Evolutionary conservation across 1,284 basidiomycete genomes (phyloP).

Genomic region (Somion occarium): DNA sequence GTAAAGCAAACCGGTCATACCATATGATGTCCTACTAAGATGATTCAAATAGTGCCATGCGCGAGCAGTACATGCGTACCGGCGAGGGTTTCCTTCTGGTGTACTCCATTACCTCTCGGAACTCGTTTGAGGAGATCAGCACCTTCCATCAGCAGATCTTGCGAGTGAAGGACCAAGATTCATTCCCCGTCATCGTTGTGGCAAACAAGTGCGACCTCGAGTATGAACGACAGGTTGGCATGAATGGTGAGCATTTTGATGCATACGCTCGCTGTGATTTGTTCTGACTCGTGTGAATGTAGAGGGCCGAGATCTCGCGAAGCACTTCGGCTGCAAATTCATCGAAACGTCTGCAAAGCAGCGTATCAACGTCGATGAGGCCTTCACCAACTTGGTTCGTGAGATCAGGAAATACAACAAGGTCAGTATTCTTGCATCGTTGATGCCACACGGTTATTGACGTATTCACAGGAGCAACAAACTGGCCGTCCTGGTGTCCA

Average conservation of each 20-base stretch:
- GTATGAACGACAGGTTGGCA: slow-evolving; percentile 95
- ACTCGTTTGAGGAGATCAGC: slow-evolving; percentile 96
- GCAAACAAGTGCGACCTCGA: slow-evolving; percentile 99
- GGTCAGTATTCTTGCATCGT: slow-evolving; percentile 33
- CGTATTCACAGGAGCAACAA: slow-evolving; percentile 6
- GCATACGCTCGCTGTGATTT: background rate
- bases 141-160: slow-evolving; percentile 98
- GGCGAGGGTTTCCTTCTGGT: slow-evolving; percentile 99
- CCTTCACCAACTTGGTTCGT: slow-evolving; percentile 94
- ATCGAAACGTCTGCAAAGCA: slow-evolving; percentile 99
- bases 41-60: slow-evolving; percentile 72
- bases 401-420: slow-evolving; percentile 98
- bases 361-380: slow-evolving; percentile 97
- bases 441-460: background rate
- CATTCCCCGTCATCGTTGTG: slow-evolving; percentile 96
- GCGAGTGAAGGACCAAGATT: slow-evolving; percentile 95
- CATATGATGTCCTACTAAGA: background rate
- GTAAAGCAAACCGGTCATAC: slow-evolving; percentile 35
- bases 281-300: slow-evolving; percentile 5
- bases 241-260: slow-evolving; percentile 66
- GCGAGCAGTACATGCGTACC: slow-evolving; percentile 96
- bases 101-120: slow-evolving; percentile 97
- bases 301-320: slow-evolving; percentile 98
- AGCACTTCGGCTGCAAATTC: slow-evolving; percentile 95
- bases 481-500: slow-evolving; percentile 7